Evolutionary conservation across 371 early-diverging fungal genomes (phyloP), one percentile per base, ranked within the genome.

Genomic region (Actinomortierella ambigua): DNA sequence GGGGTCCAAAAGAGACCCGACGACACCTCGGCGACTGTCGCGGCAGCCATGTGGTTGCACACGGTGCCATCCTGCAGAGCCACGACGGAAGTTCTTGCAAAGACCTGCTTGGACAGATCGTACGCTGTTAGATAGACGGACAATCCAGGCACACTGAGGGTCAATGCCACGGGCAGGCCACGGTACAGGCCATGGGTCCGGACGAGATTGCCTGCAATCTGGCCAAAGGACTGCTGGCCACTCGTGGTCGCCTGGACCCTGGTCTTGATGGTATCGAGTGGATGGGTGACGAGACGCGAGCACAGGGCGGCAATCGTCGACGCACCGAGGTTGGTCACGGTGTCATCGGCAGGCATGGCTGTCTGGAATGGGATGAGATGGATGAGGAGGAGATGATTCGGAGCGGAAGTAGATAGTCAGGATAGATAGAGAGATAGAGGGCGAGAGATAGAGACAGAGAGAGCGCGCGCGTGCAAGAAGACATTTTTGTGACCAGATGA

Each of bases 201-300:
- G 52, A 57, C 51, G 0, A 73, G 60, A 61, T 69, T 75, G 4
- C 34, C 7, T 34, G 11, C 34, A 11, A 34, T 34, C 34, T 34
- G 34, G 34, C 34, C 34, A 34, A 6, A 4, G 11, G 34, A 34
- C 4, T 34, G n/a, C n/a, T n/a, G 34, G 11, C 34, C 34, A 34
- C 34, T 34, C 11, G 34, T 6, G 24, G 76, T 55, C 17, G 78
- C 82, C 59, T 91, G 92, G 50, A 91, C 69, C 3, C 89, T 76
- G 14, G 87, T 90, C 64, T 93, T 93, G 68, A 93, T 75, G n/a
- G 93, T 90, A 67, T 92, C 92, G 61, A 93, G 81, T 57, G 84
- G 93, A 63, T 90, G 88, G 0, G 91, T 89, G 34, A 80, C 69
- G 24, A 79, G 65, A 23, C 93, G 81, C 5, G 92, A 81, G 26